Evolutionary conservation across 768 basidiomycete species (phyloP).

Genomic region (Asterophora parasitica): DNA sequence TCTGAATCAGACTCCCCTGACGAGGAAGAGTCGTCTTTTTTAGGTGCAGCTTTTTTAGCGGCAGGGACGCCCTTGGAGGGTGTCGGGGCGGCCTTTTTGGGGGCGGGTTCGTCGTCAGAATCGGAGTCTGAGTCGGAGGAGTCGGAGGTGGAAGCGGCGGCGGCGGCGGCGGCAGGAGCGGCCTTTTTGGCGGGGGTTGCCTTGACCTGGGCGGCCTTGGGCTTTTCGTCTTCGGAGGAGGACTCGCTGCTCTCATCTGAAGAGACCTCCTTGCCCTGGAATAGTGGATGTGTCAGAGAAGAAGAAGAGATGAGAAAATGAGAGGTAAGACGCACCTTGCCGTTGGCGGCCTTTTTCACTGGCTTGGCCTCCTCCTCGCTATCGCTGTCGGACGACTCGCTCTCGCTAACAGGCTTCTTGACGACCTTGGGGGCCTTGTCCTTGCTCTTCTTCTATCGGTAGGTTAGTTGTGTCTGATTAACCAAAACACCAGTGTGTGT

Average conservation of each 20-base stretch:
- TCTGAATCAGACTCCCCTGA: constrained; percentile 16
- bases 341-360: constrained; percentile 19
- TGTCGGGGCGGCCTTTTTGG: constrained; percentile 18
- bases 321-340: constrained; percentile 27
- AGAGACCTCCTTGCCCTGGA: constrained; percentile 28
- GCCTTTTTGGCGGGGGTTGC: constrained; percentile 30
- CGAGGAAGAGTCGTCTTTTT: constrained; percentile 9
- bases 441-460: constrained; percentile 20
- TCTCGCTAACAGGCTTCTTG: constrained; percentile 29
- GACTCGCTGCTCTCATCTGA: constrained; percentile 43
- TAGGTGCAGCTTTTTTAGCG: constrained; percentile 8
- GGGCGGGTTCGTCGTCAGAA: constrained; percentile 29
- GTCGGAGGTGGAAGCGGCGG: too few relatives aligned
- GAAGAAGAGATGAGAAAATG: constrained; percentile 1
- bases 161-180: too few relatives aligned
- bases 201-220: constrained; percentile 50
- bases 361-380: constrained; percentile 25
- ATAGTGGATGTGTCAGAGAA: constrained; percentile 1
- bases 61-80: constrained; percentile 16
- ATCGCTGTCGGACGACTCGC: constrained; percentile 24
- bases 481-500: neutral
- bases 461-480: neutral
- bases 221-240: constrained; percentile 50
- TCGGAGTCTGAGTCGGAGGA: constrained; percentile 29
- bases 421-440: constrained; percentile 20